Evolutionary conservation across 768 basidiomycete genomes (phyloP).

Genomic region (Daedalea quercina): DNA sequence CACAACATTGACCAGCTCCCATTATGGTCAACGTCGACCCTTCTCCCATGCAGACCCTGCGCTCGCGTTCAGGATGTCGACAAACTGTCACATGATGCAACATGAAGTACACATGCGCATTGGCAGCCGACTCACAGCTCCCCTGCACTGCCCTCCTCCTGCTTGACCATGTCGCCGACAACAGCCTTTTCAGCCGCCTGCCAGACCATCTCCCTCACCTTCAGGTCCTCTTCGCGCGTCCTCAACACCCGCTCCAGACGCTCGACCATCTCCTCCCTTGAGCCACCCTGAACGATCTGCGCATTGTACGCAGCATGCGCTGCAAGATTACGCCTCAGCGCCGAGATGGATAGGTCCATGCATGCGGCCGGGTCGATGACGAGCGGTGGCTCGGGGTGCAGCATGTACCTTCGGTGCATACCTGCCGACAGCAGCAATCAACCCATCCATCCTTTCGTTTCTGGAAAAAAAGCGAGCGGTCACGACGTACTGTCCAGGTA

Average conservation of each 20-base stretch:
- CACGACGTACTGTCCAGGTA: slow-evolving; percentile 43
- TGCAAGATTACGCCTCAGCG: slow-evolving; percentile 49
- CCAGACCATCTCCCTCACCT: slow-evolving; percentile 40
- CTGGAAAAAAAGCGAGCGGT: neutral
- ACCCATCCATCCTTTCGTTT: neutral
- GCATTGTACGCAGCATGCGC: slow-evolving; percentile 47
- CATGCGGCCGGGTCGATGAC: slow-evolving; percentile 37
- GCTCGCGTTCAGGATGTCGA: no score
- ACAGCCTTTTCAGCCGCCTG: slow-evolving; percentile 13
- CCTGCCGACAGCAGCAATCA: slow-evolving; percentile 25
- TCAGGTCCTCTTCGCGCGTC: slow-evolving; percentile 41
- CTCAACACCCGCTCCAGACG: slow-evolving; percentile 41
- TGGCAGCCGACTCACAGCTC: no score
- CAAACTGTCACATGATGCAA: no score
- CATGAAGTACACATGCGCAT: no score
- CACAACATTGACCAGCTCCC: no score
- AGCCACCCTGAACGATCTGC: slow-evolving; percentile 37
- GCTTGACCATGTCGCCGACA: no score
- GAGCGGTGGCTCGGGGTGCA: slow-evolving; percentile 42
- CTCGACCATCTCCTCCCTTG: slow-evolving; percentile 41
- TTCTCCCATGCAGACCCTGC: no score
- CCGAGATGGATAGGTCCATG: slow-evolving; percentile 35
- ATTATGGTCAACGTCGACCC: no score
- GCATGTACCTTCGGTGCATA: slow-evolving; percentile 40
- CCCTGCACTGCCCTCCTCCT: neutral